Evolutionary conservation across 148 eudicot genomes (phyloP).

Genomic region (Simmondsia chinensis): DNA sequence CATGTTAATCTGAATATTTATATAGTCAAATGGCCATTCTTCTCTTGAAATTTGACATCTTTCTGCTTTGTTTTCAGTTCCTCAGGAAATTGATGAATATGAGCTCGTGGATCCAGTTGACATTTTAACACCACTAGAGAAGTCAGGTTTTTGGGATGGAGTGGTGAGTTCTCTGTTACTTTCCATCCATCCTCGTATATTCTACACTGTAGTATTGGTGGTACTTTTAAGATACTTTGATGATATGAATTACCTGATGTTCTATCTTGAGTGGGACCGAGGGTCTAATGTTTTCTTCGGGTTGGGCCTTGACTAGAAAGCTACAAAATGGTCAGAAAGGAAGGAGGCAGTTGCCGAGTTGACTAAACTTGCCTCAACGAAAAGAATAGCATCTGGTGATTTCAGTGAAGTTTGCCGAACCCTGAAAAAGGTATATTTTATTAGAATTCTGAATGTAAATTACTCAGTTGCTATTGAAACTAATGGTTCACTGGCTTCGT

Average conservation of each 20-base stretch:
- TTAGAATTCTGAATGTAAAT: background rate
- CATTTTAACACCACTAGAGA: slow-evolving; percentile 89
- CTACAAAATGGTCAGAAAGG: slow-evolving; percentile 95
- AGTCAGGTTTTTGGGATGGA: slow-evolving; percentile 96
- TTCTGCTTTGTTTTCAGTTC: slow-evolving; percentile 44
- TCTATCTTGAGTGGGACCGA: background rate
- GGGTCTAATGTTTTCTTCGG: slow-evolving; percentile 8
- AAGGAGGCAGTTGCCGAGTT: slow-evolving; percentile 97
- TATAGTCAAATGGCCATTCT: background rate
- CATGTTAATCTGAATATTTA: no score
- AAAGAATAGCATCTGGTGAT: slow-evolving; percentile 95
- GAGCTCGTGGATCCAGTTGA: slow-evolving; percentile 99
- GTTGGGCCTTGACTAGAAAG: slow-evolving; percentile 52
- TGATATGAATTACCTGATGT: background rate
- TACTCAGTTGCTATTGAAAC: no score
- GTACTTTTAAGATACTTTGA: background rate
- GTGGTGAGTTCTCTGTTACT: slow-evolving; percentile 55
- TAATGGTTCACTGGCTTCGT: no score
- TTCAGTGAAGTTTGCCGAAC: slow-evolving; percentile 89
- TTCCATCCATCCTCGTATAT: background rate
- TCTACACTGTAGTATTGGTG: no score
- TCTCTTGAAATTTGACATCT: slow-evolving; percentile 6
- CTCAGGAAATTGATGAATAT: slow-evolving; percentile 90
- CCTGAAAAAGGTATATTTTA: slow-evolving; percentile 64
- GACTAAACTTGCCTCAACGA: slow-evolving; percentile 94